Base-by-base conservation (phyloP, 2,329 filamentous ascomycete species). In the Colletotrichum gloeosporioides region DNA sequence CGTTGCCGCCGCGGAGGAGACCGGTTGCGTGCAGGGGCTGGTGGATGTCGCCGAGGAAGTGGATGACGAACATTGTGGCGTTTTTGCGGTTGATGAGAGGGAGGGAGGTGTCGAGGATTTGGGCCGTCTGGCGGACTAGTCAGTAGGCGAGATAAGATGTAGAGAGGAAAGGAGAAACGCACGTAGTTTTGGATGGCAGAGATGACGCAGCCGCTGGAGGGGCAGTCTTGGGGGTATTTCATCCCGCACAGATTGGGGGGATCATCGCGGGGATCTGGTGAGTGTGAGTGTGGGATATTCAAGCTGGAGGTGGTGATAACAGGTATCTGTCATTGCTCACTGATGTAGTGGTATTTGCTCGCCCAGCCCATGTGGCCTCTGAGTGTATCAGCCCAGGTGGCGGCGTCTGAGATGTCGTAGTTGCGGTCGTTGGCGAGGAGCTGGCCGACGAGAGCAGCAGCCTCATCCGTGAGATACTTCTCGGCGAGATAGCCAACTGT, bases 81-180 rank as follows among this genome's bases (percentile, higher is more conserved):
- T 71, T 77, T 64, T 71, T 73, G 31, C 77, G 78, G 73, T 77
- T 79, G 76, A 81, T 78, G 74, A 82, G 89, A 69, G 74, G 70
- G 34, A 76, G 74, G 29, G 64, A 64, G 4, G 74, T 76, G 49
- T 76, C 74, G 32, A 76, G 74, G 22, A 76, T 76, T 63, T 76
- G 74, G 22, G 74, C 63, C 16, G 74, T 76, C 74, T 76, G 22
- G 44, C n/a, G 8, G 9, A 4, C 0, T 12, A 5, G n/a, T 76
- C 8, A 73, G 70, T 34, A 15, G 18, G 18, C 12, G n/a, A 22
- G 9, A 27, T 27, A 1, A 53, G 27, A 15, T 16, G n/a, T 6
- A 62, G 25, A 59, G 27, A 31, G 31, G 55, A 29, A 31, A 16
- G 12, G 29, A 32, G 29, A n/a, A 22, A n/a, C 63, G 7, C 3